A percentile compares a stretch with the other conserved stretches of the same genome.
phyloP scores from a whole-genome alignment of 2,329 filamentous ascomycete genomes.

The Lanzia echinophila region DNA sequence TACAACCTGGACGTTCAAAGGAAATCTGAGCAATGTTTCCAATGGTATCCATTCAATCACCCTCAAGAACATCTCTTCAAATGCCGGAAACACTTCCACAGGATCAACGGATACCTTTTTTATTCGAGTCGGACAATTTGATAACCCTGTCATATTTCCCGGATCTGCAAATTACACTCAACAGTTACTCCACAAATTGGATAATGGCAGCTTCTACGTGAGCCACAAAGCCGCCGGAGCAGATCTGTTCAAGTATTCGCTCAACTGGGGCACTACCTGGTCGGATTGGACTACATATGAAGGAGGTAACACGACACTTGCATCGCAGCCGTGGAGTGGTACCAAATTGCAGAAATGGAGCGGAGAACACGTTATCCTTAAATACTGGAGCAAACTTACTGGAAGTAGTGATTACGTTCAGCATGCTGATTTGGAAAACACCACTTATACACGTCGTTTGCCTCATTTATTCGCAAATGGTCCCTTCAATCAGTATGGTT shows the following conservation, averaged over 20 bases:
- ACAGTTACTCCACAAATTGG: constrained; percentile 41
- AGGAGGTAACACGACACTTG: constrained; percentile 43
- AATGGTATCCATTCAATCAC: constrained; percentile 55
- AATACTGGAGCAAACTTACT: constrained; percentile 54
- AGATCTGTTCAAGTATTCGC: constrained; percentile 55
- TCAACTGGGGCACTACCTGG: constrained; percentile 54
- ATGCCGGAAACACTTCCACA: constrained; percentile 38
- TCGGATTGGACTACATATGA: constrained; percentile 51
- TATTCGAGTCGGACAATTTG: constrained; percentile 48
- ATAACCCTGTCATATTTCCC: constrained; percentile 56
- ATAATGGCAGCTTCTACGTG: constrained; percentile 40
- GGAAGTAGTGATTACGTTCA: constrained; percentile 55
- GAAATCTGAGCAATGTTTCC: constrained; percentile 47
- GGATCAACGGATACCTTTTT: constrained; percentile 53
- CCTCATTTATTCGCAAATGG: constrained; percentile 59
- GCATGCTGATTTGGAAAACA: constrained; percentile 46
- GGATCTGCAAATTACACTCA: constrained; percentile 50
- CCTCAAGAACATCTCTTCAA: constrained; percentile 43
- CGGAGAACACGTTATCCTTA: constrained; percentile 55
- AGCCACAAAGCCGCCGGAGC: constrained; percentile 56
- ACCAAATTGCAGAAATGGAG: constrained; percentile 50
- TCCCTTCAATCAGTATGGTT: constrained; percentile 57
- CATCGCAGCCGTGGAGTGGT: constrained; percentile 49
- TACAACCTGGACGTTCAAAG: constrained; percentile 46
- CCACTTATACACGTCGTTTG: constrained; percentile 42